phyloP scores from a whole-genome alignment of 2,329 filamentous ascomycete species.

The Neofusicoccum sp. region DNA sequence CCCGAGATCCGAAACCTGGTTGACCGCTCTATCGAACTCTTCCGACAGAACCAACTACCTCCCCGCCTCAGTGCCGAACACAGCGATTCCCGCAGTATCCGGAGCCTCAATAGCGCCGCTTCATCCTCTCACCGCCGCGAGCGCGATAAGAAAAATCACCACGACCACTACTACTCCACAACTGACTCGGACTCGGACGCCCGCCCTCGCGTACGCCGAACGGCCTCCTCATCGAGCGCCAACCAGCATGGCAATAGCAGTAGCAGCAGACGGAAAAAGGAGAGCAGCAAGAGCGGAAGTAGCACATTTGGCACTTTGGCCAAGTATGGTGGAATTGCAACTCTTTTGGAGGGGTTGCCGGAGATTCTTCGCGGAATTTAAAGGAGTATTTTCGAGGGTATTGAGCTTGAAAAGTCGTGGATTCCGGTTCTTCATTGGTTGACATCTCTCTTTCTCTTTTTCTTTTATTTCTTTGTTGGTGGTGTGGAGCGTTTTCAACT shows the following conservation, averaged over 20 bases:
- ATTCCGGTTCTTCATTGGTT: too few relatives aligned
- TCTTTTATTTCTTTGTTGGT: background rate
- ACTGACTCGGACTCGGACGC: slow-evolving; percentile 3
- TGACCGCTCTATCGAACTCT: slow-evolving; percentile 39
- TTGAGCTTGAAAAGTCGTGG: too few relatives aligned
- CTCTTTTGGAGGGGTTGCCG: slow-evolving; percentile 33
- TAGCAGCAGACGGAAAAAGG: slow-evolving; percentile 21
- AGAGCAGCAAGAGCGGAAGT: background rate
- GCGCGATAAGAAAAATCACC: background rate
- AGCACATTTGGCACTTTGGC: slow-evolving; percentile 32
- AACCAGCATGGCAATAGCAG: background rate
- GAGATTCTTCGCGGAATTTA: slow-evolving; percentile 13
- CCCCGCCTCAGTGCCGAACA: slow-evolving; percentile 14
- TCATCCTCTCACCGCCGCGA: slow-evolving; percentile 5
- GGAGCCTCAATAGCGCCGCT: background rate
- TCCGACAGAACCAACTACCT: slow-evolving; percentile 26
- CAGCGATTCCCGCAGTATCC: background rate
- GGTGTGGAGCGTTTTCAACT: background rate
- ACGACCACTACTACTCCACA: background rate
- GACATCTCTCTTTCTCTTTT: background rate
- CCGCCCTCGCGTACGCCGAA: background rate
- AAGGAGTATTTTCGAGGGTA: background rate
- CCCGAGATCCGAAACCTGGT: slow-evolving; percentile 35
- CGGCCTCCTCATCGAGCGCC: background rate
- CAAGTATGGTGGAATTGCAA: slow-evolving; percentile 38